These are phyloP conservation scores for Glarea lozoyensis DNA, from an alignment of 495 filamentous ascomycete genomes.

Conservation along the genomic window DNA sequence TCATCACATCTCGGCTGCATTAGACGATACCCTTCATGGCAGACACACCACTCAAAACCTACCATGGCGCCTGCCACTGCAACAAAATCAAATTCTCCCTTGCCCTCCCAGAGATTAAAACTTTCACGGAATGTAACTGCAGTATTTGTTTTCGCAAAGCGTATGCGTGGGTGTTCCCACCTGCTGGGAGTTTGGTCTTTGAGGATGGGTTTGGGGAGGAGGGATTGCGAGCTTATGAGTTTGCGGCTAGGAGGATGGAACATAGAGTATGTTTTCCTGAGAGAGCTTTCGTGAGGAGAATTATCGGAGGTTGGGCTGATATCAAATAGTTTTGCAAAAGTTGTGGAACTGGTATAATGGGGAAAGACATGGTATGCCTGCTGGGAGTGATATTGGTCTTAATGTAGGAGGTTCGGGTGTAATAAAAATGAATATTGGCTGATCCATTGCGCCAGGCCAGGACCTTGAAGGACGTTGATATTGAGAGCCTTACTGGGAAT, in stretches of 20 bases:
- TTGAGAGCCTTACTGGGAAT: slow-evolving; percentile 17
- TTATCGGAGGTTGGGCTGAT: not conserved
- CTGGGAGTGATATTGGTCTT: slow-evolving; percentile 7
- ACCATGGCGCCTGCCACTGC: slow-evolving; percentile 51
- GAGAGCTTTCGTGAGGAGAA: not conserved
- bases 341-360: slow-evolving; percentile 13
- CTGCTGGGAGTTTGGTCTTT: slow-evolving; percentile 23
- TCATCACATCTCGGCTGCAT: too few species aligned
- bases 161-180: slow-evolving; percentile 28
- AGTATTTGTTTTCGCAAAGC: slow-evolving; percentile 40
- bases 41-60: slow-evolving; percentile 29
- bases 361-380: not conserved
- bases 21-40: slow-evolving; percentile 5
- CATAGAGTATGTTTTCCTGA: slow-evolving; percentile 7
- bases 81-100: slow-evolving; percentile 37
- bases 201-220: slow-evolving; percentile 6
- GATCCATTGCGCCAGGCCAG: too few species aligned
- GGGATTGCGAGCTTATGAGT: slow-evolving; percentile 12
- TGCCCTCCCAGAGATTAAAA: slow-evolving; percentile 32
- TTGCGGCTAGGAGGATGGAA: slow-evolving; percentile 2
- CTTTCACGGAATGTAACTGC: slow-evolving; percentile 37
- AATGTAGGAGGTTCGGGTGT: too few species aligned
- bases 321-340: slow-evolving; percentile 12
- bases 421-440: too few species aligned
- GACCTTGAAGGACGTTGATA: slow-evolving; percentile 22